Evolutionary conservation across 176 grass and related monocot species (phyloP).

Genomic region (Musa troglodytarum): DNA sequence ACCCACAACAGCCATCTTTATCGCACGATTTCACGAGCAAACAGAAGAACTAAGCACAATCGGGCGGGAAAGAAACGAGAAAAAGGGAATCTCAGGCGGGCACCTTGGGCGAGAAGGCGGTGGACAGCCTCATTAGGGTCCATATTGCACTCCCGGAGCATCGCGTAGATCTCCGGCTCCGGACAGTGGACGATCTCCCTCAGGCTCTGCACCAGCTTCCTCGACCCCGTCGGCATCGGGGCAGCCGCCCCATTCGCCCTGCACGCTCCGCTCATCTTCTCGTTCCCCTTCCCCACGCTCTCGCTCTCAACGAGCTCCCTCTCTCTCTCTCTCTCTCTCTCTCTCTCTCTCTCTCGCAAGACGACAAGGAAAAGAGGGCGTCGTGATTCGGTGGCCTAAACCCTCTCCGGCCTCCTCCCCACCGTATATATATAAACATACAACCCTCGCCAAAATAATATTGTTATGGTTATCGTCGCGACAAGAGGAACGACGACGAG

Average conservation of each 20-base stretch:
- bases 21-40: too few species aligned
- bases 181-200: conserved; percentile 98
- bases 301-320: neutral
- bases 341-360: neutral
- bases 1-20: too few species aligned
- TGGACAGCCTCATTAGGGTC: conserved; percentile 88
- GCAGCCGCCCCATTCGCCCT: neutral
- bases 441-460: neutral
- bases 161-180: conserved; percentile 90
- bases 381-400: conserved; percentile 14
- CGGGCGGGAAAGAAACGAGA: neutral
- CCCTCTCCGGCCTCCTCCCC: neutral
- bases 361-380: neutral
- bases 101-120: conserved; percentile 90
- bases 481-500: neutral
- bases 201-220: conserved; percentile 83
- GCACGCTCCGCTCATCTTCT: neutral
- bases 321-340: neutral
- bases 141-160: conserved; percentile 94
- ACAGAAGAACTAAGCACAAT: conserved; percentile 10
- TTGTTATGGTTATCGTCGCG: neutral
- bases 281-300: neutral
- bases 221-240: conserved; percentile 47
- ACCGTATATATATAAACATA: neutral
- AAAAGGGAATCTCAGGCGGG: too few species aligned